Percentiles rank a stretch among this genome's conserved stretches.
These are phyloP conservation scores for Kurtzmaniella quercitrusa DNA, from an alignment of 1,139 yeast genomes.

Conservation along the genomic window DNA sequence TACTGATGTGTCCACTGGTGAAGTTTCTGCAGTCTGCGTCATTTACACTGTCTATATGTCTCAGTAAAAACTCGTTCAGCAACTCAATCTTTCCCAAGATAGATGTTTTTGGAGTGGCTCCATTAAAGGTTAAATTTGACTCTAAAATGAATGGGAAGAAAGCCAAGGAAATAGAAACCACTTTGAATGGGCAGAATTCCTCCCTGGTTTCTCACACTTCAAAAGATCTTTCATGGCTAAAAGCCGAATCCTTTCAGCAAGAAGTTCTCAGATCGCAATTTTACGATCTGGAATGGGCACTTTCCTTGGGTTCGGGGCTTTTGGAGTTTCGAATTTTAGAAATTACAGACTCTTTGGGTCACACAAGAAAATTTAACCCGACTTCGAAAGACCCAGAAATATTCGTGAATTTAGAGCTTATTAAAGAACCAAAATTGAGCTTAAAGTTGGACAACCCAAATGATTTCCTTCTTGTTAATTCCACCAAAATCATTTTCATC, in stretches of 20 bases:
- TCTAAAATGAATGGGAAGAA: slow-evolving; percentile 50
- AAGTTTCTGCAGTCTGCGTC: slow-evolving; percentile 25
- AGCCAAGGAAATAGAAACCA: slow-evolving; percentile 19
- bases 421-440: slow-evolving; percentile 52
- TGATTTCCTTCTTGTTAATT: slow-evolving; percentile 39
- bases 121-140: slow-evolving; percentile 60
- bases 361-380: slow-evolving; percentile 51
- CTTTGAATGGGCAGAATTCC: slow-evolving; percentile 14
- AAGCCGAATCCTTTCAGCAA: slow-evolving; percentile 24
- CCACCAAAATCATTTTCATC: slow-evolving; percentile 32
- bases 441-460: slow-evolving; percentile 37
- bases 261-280: slow-evolving; percentile 35
- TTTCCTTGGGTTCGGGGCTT: slow-evolving; percentile 43
- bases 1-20: slow-evolving; percentile 79
- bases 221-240: slow-evolving; percentile 20
- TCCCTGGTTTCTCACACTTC: background rate
- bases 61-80: slow-evolving; percentile 31
- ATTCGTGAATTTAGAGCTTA: slow-evolving; percentile 55
- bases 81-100: slow-evolving; percentile 48
- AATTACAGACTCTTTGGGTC: slow-evolving; percentile 75
- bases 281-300: slow-evolving; percentile 20
- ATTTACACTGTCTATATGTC: slow-evolving; percentile 33
- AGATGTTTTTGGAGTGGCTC: slow-evolving; percentile 69
- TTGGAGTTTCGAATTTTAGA: slow-evolving; percentile 64
- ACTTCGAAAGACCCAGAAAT: slow-evolving; percentile 44